phyloP scores from a whole-genome alignment of 2,329 filamentous ascomycete species.

The Cytospora schulzeri region DNA sequence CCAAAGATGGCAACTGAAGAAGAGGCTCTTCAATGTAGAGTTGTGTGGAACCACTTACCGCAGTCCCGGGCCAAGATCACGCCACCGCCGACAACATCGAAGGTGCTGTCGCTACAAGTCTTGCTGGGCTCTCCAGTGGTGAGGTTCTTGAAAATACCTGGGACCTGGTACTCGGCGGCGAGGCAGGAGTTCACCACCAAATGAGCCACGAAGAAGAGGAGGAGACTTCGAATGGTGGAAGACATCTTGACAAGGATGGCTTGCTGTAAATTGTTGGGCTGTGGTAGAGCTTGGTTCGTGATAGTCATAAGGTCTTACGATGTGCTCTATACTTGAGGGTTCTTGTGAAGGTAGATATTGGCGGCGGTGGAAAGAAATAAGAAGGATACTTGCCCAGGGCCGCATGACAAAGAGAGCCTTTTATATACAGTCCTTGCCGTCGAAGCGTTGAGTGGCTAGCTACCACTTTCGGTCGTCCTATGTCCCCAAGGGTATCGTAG shows the following conservation, averaged over 20 bases:
- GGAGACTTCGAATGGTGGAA: background rate
- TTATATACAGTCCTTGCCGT: background rate
- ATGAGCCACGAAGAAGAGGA: background rate
- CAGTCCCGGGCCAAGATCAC: slow-evolving; percentile 4
- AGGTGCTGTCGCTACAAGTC: background rate
- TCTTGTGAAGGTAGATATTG: background rate
- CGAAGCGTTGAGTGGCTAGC: background rate
- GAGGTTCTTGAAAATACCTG: background rate
- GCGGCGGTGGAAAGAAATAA: background rate
- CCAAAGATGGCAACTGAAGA: background rate
- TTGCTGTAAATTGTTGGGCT: background rate
- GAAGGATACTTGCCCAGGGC: background rate
- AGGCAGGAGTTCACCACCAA: background rate
- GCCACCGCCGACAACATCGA: background rate
- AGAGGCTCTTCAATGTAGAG: background rate
- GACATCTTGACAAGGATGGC: background rate
- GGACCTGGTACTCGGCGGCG: background rate
- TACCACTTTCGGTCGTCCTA: background rate
- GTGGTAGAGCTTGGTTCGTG: background rate
- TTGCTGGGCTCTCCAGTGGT: background rate
- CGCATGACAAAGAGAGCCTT: background rate
- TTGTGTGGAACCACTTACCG: background rate
- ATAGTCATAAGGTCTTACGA: background rate
- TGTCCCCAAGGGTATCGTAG: background rate
- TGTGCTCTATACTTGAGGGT: background rate